Base-by-base conservation (phyloP, 148 eudicot species). In the Suaeda aralocaspica region DNA sequence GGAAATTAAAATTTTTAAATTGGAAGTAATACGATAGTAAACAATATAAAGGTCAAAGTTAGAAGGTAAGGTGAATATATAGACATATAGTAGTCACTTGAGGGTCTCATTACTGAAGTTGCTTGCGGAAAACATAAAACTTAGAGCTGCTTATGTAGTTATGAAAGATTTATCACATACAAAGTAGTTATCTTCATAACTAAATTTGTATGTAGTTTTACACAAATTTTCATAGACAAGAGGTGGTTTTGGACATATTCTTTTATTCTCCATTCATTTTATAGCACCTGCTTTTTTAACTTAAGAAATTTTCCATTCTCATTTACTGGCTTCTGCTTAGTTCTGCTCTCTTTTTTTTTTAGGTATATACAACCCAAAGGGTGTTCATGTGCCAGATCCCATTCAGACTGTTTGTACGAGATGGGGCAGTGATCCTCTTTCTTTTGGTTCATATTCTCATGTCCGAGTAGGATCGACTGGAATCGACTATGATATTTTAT, bases 391-490 rank as follows among this genome's bases (percentile, higher is more conserved):
- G 62, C 97, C 97, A 25, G 75, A 85, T 83, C 97, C 97, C 61
- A 71, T 89, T 60, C 92, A 92, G 72, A 73, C 92, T 34, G 79
- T 80, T 66, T 92, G 97, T 72, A 92, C 97, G 58, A 92, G 82
- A 77, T 92, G 98, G 98, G 91, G 98, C 33, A 75, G 59, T 69
- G 96, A 92, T 77, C 90, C 91, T 18, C 79, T 92, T 69, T 89
- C 88, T 12, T 86, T 79, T 80, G 98, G 98, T 56, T 89, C 98
- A 63, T 92, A 92, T 75, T 92, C 98, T 75, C 96, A 92, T 76
- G 84, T 92, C 58, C 83, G 84, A 16, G 93, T 89, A 29, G 78
- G 77, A 25, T 86, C 98, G 46, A 86, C 96, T 69, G 96, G 96
- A 41, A 73, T 71, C 42, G 98, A 92, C 78, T 92, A 92, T 70